A percentile compares a stretch with the other conserved stretches of the same genome.
phyloP scores from a whole-genome alignment of 73 alveolate genomes.

The Paramecium primaurelia region DNA sequence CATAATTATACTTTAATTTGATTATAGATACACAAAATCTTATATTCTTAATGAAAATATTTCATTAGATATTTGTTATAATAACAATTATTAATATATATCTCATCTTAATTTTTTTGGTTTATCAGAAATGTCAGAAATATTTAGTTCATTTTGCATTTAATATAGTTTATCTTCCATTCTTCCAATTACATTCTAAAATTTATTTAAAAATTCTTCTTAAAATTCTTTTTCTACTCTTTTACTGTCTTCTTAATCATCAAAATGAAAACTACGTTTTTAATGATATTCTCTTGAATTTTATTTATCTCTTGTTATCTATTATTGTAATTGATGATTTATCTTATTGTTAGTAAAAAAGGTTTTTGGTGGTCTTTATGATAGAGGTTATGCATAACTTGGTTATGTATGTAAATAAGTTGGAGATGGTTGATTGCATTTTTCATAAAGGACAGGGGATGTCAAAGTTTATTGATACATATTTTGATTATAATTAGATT shows the following conservation, averaged over 20 bases:
- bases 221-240: neutral
- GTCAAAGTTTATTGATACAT: neutral
- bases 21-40: neutral
- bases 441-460: neutral
- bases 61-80: neutral
- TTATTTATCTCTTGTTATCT: neutral
- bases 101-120: slow-evolving; percentile 9
- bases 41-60: neutral
- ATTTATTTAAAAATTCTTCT: slow-evolving; percentile 9
- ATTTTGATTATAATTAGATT: neutral
- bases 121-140: neutral
- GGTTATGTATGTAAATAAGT: neutral
- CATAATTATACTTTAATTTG: too few species aligned
- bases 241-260: slow-evolving; percentile 6
- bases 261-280: neutral
- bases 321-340: neutral
- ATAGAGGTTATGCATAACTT: neutral
- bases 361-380: slow-evolving; percentile 40
- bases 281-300: neutral
- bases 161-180: slow-evolving; percentile 15
- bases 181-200: slow-evolving; percentile 37
- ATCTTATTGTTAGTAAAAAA: slow-evolving; percentile 11
- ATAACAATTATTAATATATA: neutral
- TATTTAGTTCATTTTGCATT: slow-evolving; percentile 13
- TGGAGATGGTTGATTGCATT: neutral